Evolutionary conservation across 306 rosid species (phyloP), one percentile per base, ranked within the genome.

Genomic region (Abrus pulchellus): DNA sequence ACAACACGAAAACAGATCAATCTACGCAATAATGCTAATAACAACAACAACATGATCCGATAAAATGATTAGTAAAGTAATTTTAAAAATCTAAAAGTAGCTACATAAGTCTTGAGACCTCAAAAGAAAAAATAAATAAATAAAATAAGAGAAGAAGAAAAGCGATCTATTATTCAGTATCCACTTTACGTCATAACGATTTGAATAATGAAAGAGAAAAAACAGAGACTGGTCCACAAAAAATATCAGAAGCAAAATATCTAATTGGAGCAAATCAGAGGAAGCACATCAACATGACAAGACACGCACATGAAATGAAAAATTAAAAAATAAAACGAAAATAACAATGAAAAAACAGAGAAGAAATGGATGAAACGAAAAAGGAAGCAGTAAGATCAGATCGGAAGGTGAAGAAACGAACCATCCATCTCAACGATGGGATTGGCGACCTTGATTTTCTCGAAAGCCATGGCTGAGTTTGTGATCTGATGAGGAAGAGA

Each of bases 401-500:
- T 72, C 76, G 72, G 48, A 65, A 5, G 43, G 45, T 5, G 48
- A 48, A 55, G 77, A 28, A 33, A 70, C 91, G 28, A 43, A 95
- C 99, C 98, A 83, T 95, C 99, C 99, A 95, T 91, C 93, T 95
- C 99, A 43, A 93, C 99, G 94, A 95, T 91, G 90, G 99, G 98
- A 72, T 93, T 95, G 68, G 87, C 83, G 11, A 95, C 99, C 82
- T 85, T 91, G 96, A 95, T 95, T 93, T 93, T 95, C 74, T 95
- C 83, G 82, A 89, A 90, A 6, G 78, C 96, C 99, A 95, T 95
- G 76, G 75, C 64, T 27, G 1, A 6, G 10, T 3, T 12, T 52
- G 9, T 69, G 84, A 66, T 74, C 70, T 55, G 78, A n/a, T 13
- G 74, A 40, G 43, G 27, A 33, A 34, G 6, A 9, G 71, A 28